These are phyloP conservation scores for Coleophoma crateriformis DNA, from an alignment of 2,329 filamentous ascomycete genomes.

Conservation along the genomic window DNA sequence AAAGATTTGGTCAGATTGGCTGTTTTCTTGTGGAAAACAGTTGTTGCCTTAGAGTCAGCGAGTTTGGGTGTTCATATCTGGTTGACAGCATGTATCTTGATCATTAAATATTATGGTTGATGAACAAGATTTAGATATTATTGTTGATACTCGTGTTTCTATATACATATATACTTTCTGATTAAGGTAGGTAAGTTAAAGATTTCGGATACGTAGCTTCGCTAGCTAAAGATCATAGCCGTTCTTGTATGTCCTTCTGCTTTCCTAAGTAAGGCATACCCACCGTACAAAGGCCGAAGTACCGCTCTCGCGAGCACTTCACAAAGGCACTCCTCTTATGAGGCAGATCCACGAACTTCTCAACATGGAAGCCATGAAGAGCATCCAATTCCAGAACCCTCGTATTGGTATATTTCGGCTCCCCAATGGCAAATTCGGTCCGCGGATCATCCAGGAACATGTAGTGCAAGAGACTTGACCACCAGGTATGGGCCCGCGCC, in stretches of 20 bases:
- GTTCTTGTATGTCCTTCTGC: slow-evolving; percentile 6
- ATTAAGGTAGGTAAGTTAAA: too few relatives aligned
- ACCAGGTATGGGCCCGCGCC: slow-evolving; percentile 56
- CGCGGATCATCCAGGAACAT: slow-evolving; percentile 56
- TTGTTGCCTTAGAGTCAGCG: too few relatives aligned
- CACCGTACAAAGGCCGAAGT: slow-evolving; percentile 38
- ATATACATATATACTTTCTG: too few relatives aligned
- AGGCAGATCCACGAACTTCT: slow-evolving; percentile 31
- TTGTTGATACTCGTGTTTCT: too few relatives aligned
- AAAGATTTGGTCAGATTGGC: too few relatives aligned
- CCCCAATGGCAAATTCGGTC: slow-evolving; percentile 54
- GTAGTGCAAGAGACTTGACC: slow-evolving; percentile 57
- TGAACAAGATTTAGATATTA: too few relatives aligned
- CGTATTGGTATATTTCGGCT: slow-evolving; percentile 66
- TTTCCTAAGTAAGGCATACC: slow-evolving; percentile 40
- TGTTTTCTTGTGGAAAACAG: too few relatives aligned
- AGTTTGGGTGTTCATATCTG: too few relatives aligned
- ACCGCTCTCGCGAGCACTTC: slow-evolving; percentile 31
- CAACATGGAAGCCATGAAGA: slow-evolving; percentile 23
- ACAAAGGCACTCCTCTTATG: slow-evolving; percentile 33
- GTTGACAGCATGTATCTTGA: too few relatives aligned
- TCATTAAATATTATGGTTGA: too few relatives aligned
- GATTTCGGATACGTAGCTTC: too few relatives aligned
- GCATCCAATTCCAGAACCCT: slow-evolving; percentile 49
- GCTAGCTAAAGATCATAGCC: background rate